These are phyloP conservation scores for Oemleria cerasiformis DNA, from an alignment of 306 rosid species.

Conservation along the genomic window DNA sequence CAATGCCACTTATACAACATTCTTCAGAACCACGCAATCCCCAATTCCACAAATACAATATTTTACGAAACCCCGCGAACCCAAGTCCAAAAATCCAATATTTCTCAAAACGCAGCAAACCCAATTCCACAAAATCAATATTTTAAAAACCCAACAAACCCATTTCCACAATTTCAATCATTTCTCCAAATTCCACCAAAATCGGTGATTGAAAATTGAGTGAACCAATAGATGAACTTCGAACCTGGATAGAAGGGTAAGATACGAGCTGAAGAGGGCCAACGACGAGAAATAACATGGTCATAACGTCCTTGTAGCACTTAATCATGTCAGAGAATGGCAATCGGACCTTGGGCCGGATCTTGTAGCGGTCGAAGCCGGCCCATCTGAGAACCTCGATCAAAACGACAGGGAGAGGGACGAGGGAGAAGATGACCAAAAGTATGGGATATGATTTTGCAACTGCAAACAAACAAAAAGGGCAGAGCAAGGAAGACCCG, in stretches of 20 bases:
- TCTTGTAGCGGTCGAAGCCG: slow-evolving; percentile 56
- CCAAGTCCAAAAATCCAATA: not conserved
- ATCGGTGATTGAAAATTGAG: not conserved
- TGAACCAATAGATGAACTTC: not conserved
- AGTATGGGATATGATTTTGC: no score
- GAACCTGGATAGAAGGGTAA: slow-evolving; percentile 64
- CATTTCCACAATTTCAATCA: not conserved
- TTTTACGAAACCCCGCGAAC: not conserved
- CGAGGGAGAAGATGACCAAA: slow-evolving; percentile 54
- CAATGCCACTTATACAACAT: not conserved
- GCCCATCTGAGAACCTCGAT: slow-evolving; percentile 45
- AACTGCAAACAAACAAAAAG: no score
- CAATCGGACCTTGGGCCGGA: slow-evolving; percentile 58
- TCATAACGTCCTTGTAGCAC: slow-evolving; percentile 72
- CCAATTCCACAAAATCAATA: not conserved
- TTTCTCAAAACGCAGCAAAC: slow-evolving; percentile 1
- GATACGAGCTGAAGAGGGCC: slow-evolving; percentile 76
- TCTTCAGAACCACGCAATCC: not conserved
- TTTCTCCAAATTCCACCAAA: no score
- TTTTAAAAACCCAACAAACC: not conserved
- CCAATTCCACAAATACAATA: not conserved
- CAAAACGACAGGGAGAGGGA: slow-evolving; percentile 57
- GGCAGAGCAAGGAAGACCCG: no score
- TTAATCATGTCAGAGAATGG: slow-evolving; percentile 47
- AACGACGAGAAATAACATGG: slow-evolving; percentile 62